Evolutionary conservation across 805 yeast genomes (phyloP), one percentile per base, ranked within the genome.

Genomic region (Candida loeiensis): DNA sequence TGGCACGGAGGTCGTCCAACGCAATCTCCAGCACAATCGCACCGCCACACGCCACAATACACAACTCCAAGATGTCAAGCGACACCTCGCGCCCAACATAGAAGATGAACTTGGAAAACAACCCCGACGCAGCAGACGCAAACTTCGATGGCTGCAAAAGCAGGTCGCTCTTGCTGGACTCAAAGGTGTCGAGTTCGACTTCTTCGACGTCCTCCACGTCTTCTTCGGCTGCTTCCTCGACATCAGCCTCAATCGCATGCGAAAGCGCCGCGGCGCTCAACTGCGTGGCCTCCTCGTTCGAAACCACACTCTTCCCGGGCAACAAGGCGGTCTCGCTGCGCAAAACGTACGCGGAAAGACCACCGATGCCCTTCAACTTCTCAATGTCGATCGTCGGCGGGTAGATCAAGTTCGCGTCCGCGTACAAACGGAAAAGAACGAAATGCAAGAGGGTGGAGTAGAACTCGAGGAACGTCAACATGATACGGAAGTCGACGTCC

Each of bases 81-180:
- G 98, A 87, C 29, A 93, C 98, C 69, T 93, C 99, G 64, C 99
- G 85, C 40, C 97, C 96, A 43, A 93, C 77, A 58, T 67, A 93
- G 63, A 93, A 91, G 4, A 83, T 77, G 59, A 89, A 85, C 41
- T 77, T 76, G 32, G 82, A 71, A 56, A 91, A 86, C 37, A 93
- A 66, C 26, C 73, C 69, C 9, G 87, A 74, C n/a, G 76, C 66
- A 34, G 82, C 75, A 36, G 83, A 77, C 15, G 74, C 77, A 43
- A 43, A 65, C 47, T 60, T 57, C 15, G 68, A 57, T 13, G 74
- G 98, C 66, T 90, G 97, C 35, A 68, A 66, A 53, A 90, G 74
- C 38, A 72, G 52, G 58, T 88, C 96, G 51, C 88, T 82, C 26
- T 69, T 70, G n/a, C 60, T 31, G 45, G 83, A 80, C 44, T 73